These are phyloP conservation scores for Knufia petricola DNA, from an alignment of 2,329 filamentous ascomycete species.

Conservation along the genomic window DNA sequence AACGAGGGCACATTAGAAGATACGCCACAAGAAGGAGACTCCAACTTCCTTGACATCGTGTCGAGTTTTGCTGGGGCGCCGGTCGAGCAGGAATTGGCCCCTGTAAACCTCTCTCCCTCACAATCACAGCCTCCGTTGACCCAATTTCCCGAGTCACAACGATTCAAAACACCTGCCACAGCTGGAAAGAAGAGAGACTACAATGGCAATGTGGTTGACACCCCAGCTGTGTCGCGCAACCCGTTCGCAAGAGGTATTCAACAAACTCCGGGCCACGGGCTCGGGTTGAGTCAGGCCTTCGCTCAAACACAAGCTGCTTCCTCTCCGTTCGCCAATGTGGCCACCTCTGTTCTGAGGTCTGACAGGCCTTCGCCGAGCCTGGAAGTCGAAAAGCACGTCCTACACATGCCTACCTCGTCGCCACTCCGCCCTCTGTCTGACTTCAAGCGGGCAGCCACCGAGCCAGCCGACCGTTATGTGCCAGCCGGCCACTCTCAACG, in stretches of 20 bases:
- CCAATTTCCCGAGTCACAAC: slow-evolving; percentile 39
- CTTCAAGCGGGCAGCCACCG: slow-evolving; percentile 30
- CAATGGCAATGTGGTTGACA: slow-evolving; percentile 26
- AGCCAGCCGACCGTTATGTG: slow-evolving; percentile 36
- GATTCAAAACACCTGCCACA: slow-evolving; percentile 35
- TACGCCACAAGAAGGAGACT: slow-evolving; percentile 34
- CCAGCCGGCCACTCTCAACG: slow-evolving; percentile 31
- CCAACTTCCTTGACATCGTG: slow-evolving; percentile 35
- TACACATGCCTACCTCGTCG: slow-evolving; percentile 27
- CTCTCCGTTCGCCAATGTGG: slow-evolving; percentile 33
- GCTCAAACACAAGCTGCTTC: slow-evolving; percentile 39
- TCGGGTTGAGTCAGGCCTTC: slow-evolving; percentile 41
- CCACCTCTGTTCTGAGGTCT: slow-evolving; percentile 31
- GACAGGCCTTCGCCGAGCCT: slow-evolving; percentile 43
- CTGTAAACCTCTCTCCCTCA: slow-evolving; percentile 17
- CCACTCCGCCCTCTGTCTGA: slow-evolving; percentile 31
- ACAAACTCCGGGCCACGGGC: slow-evolving; percentile 28
- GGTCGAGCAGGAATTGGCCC: slow-evolving; percentile 8
- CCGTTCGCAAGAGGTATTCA: slow-evolving; percentile 31
- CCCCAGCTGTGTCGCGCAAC: slow-evolving; percentile 35
- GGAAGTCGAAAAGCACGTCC: slow-evolving; percentile 31
- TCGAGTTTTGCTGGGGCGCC: slow-evolving; percentile 28
- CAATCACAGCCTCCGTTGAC: slow-evolving; percentile 29
- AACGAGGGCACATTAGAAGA: slow-evolving; percentile 29
- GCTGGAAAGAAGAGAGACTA: slow-evolving; percentile 29